Base-by-base conservation (phyloP, 2,329 filamentous ascomycete genomes). In the Pseudogymnoascus sp. region DNA sequence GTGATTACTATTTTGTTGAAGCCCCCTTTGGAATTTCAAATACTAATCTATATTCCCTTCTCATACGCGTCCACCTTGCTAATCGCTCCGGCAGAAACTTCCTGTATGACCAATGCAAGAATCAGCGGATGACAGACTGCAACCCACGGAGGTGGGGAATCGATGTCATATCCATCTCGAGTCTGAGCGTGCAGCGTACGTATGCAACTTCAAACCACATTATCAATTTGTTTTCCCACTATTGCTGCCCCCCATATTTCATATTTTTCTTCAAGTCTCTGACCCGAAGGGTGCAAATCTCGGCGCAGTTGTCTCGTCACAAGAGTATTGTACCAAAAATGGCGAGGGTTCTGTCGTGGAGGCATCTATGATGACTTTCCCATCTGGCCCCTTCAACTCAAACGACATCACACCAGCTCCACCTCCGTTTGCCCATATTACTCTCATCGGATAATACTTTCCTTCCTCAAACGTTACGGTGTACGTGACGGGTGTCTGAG, bases 311-410 rank as follows among this genome's bases (percentile, higher is more conserved):
- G 35, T 40, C 21, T 25, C 52, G 42, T 62, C 60, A 40, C 60
- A 62, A 62, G 60, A 62, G 35, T 59, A 59, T 13, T 62, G 60
- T 18, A 62, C 52, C 52, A 62, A 31, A 13, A 27, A 62, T 27
- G 29, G 48, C 3, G n/a, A 36, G 13, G 52, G 10, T 9, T n/a
- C 35, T 9, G 52, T 62, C 12, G 29, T 60, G 15, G 18, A 5
- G 15, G 18, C 52, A 27, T 27, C 21, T 12, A 62, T 40, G 15
- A 40, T 42, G n/a, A 29, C 40, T 15, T 18, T 39, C 37, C 60
- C 52, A 59, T 62, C 52, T 2, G 60, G 60, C 2, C 18, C 60
- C 5, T 29, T 59, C n/a, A 62, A 21, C 21, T 42, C 27, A 21
- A 62, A 25, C 25, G 25, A 15, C 3, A 59, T 21, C 8, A 13